These are phyloP conservation scores for Rhinocladiella mackenziei DNA, from an alignment of 2,329 filamentous ascomycete genomes.

Conservation along the genomic window DNA sequence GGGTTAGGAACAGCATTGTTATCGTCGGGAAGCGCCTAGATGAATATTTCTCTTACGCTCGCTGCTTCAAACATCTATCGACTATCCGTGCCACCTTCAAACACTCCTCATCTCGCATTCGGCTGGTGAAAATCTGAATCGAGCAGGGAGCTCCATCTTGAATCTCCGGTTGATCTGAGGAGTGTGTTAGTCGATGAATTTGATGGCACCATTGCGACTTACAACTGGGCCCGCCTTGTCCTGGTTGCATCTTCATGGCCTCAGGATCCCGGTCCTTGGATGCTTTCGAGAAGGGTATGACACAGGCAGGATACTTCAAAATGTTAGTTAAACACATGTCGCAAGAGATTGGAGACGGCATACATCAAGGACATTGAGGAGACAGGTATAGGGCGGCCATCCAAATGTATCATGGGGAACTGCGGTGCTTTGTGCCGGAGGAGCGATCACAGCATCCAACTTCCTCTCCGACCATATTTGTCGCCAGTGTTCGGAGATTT, in stretches of 20 bases:
- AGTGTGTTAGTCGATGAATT: constrained; percentile 2
- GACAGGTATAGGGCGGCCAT: constrained; percentile 42
- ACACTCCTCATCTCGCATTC: constrained; percentile 34
- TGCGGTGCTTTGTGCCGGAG: constrained; percentile 50
- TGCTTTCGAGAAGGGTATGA: constrained; percentile 22
- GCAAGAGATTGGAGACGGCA: constrained; percentile 26
- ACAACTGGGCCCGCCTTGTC: constrained; percentile 26
- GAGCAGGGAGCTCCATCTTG: constrained; percentile 32
- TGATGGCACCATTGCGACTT: constrained; percentile 10
- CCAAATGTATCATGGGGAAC: constrained; percentile 46
- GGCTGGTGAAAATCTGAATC: constrained; percentile 32
- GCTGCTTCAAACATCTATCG: constrained; percentile 29
- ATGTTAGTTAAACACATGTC: constrained; percentile 1
- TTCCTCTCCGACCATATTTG: constrained; percentile 40
- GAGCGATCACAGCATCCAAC: constrained; percentile 51
- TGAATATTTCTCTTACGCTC: too few relatives aligned
- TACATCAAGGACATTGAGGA: constrained; percentile 53
- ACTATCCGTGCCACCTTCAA: constrained; percentile 31
- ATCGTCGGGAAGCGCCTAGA: constrained; percentile 3
- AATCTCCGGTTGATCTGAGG: constrained; percentile 27
- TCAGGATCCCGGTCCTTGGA: constrained; percentile 19
- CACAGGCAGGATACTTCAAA: constrained; percentile 22
- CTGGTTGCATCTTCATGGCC: constrained; percentile 11
- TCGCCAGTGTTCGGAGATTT: constrained; percentile 42
- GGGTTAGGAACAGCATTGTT: constrained; percentile 13